Base-by-base conservation (phyloP, 2,329 filamentous ascomycete genomes). In the Ascochyta rabiei region DNA sequence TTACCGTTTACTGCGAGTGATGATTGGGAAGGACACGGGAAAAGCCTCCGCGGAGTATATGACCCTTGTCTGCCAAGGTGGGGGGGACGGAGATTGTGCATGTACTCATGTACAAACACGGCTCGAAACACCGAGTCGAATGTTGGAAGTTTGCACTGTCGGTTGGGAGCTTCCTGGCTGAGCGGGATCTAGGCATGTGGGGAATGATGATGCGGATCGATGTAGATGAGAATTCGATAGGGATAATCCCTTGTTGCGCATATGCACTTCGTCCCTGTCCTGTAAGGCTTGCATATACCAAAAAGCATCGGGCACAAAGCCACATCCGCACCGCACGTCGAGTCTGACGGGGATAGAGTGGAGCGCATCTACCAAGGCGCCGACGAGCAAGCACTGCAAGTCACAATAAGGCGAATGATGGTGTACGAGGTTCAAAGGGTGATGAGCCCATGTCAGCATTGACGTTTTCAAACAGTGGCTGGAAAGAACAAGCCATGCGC, bases 121-220 rank as follows among this genome's bases (percentile, higher is more conserved):
- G 28, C 28, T 30, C 13, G 28, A 30, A 13, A 30, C 28, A 30
- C 28, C 28, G 28, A 30, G 28, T 13, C 12, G 28, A 13, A 30
- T 30, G 28, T 30, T 30, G 28, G 28, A 10, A 10, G 6, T 30
- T 30, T 5, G 28, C 4, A 30, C 28, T 30, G n/a, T 41, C 12
- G 28, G 19, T 48, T 37, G n/a, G 18, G 19, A 4, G 44, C 33
- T 39, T 53, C 38, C 43, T 47, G 48, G 33, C 44, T 39, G 26
- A 6, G 30, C 7, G 7, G 33, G 33, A 16, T 19, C n/a, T 19
- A 35, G n/a, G 33, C 18, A 18, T 35, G 33, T 19, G 33, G n/a
- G 18, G n/a, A 35, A 19, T 19, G 26, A 45, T 18, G 26, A 21
- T 26, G 13, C 21, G 15, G 23, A 28, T 26, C n/a, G 24, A 18